A percentile compares a stretch with the other conserved stretches of the same genome.
Conservation (phyloP, 2,329 filamentous ascomycete species). For the Aspergillus cejpii region DNA sequence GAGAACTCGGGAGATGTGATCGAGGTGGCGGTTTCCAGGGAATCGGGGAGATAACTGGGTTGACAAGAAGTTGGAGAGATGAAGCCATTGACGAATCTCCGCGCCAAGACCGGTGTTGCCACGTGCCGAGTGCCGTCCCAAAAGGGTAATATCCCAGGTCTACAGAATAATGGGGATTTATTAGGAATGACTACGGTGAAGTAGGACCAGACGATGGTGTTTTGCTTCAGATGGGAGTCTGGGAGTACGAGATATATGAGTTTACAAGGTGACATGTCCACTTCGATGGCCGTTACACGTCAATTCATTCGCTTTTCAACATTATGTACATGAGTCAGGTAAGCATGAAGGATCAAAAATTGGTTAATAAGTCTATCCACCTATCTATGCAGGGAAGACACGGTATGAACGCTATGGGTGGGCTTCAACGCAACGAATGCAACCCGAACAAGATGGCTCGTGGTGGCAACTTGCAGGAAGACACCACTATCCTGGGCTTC, state of each 20-base stretch:
- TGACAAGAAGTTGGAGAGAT: background rate
- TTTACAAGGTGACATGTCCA: too few species aligned
- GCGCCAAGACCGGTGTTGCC: constrained; percentile 3
- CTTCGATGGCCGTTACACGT: background rate
- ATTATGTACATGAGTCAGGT: background rate
- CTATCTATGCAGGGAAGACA: background rate
- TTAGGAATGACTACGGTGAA: too few species aligned
- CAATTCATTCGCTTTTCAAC: background rate
- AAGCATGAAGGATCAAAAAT: background rate
- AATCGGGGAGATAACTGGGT: too few species aligned
- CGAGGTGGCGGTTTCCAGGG: background rate
- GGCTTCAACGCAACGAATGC: background rate
- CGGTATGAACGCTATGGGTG: background rate
- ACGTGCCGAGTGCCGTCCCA: background rate
- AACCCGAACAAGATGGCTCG: background rate
- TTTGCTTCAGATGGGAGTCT: too few species aligned
- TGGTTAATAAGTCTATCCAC: background rate
- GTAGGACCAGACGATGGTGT: too few species aligned
- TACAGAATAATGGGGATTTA: too few species aligned
- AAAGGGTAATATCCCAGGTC: background rate
- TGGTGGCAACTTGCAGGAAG: background rate
- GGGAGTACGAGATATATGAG: too few species aligned
- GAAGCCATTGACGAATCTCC: background rate
- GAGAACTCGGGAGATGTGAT: background rate
- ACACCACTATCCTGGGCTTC: background rate